Base-by-base conservation (phyloP, 208 protist species). In the Blastocrithidia nonstop region DNA sequence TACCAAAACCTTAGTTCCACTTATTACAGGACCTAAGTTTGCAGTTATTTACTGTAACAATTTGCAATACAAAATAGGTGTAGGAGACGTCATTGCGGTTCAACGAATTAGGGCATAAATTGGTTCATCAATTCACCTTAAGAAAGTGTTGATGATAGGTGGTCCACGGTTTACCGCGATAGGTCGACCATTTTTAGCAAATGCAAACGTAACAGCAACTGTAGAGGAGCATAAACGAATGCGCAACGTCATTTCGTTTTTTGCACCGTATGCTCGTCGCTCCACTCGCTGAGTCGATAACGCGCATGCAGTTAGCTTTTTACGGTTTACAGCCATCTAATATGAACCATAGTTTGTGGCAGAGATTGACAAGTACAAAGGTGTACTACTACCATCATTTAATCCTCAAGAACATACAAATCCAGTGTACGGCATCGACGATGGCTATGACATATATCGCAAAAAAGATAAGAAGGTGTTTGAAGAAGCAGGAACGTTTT, bases 191-290 rank as follows among this genome's bases (percentile, higher is more conserved):
- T 53, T 94, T 15, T 58, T 95, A 5, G 47, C 64, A 22, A 29
- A 66, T 28, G 74, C 64, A 0, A 57, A 67, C 5, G 79, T 94
- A 13, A 73, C 54, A 4, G 85, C 76, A 4, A 70, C 77, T 19
- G 85, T 94, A 6, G 85, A 94, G 54, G 80, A 95, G 64, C 85
- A 95, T 45, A 89, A 83, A 44, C 64, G 71, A 8, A 78, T 90
- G 75, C 76, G 82, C 25, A 89, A 88, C 51, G 66, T 87, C 2
- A 72, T 93, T 6, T 89, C 78, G 8, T 60, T 88, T 15, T 87
- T 84, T 53, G 51, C 61, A n/a, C 74, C 70, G 6, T 67, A 71
- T 0, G 80, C 77, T 6, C 54, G 76, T 1, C 62, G 80, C 6
- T 64, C 58, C 6, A 50, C 71, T 45, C 66, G 74, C 4, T 93